Evolutionary conservation across 1,139 yeast genomes (phyloP).

Genomic region (Pichia sp.): DNA sequence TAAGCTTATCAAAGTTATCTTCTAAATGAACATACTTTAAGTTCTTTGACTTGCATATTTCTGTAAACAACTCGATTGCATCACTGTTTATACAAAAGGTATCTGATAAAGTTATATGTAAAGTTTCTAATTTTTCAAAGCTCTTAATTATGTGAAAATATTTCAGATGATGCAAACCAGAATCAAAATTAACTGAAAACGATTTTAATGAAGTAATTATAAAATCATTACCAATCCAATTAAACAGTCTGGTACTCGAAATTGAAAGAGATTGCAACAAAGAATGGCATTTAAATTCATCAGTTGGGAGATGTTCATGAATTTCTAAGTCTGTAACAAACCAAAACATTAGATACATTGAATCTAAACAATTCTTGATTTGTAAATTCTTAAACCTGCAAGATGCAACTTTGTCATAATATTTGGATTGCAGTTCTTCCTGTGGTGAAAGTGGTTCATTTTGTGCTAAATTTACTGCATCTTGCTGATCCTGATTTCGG

Average conservation of each 20-base stretch:
- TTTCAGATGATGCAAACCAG: neutral
- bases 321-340: neutral
- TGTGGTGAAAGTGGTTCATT: neutral
- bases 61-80: too few species aligned
- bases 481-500: too few species aligned
- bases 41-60: too few species aligned
- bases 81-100: too few species aligned
- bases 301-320: neutral
- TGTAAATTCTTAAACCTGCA: neutral
- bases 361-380: neutral
- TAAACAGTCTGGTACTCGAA: neutral
- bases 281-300: neutral
- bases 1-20: neutral
- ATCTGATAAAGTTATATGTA: neutral
- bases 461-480: too few species aligned
- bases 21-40: neutral
- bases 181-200: neutral
- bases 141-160: too few species aligned
- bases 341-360: neutral
- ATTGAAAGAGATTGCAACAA: neutral
- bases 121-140: neutral
- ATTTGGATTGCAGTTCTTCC: neutral
- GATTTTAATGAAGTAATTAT: neutral
- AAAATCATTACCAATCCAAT: neutral
- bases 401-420: too few species aligned